phyloP scores from a whole-genome alignment of 1,139 yeast species.

The Scheffersomyces lignicola region DNA sequence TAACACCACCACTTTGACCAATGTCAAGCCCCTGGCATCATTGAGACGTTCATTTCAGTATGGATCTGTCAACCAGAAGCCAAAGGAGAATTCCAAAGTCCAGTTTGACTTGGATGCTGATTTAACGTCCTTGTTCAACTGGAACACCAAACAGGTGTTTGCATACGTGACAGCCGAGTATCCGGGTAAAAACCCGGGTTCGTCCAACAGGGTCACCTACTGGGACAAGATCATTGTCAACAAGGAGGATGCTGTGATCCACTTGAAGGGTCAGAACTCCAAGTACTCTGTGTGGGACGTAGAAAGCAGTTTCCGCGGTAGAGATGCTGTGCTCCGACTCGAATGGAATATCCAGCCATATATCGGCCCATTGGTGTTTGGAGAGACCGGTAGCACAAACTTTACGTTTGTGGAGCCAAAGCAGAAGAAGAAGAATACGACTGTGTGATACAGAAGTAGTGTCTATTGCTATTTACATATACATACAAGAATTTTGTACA shows the following conservation, averaged over 20 bases:
- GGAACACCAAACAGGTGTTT: conserved; percentile 96
- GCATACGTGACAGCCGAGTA: conserved; percentile 89
- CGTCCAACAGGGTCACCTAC: conserved; percentile 70
- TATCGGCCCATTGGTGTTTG: conserved; percentile 77
- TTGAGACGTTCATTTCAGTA: conserved; percentile 67
- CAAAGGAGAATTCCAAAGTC: conserved; percentile 78
- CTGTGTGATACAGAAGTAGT: neutral
- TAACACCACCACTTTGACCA: conserved; percentile 39
- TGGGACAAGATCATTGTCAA: conserved; percentile 83
- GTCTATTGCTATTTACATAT: neutral
- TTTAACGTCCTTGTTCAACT: conserved; percentile 77
- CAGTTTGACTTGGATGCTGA: conserved; percentile 68
- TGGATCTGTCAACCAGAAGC: conserved; percentile 67
- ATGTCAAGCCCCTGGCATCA: conserved; percentile 42
- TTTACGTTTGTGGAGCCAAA: conserved; percentile 30
- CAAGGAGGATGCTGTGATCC: conserved; percentile 58
- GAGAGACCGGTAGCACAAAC: conserved; percentile 44
- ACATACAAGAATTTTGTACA: conserved; percentile 1
- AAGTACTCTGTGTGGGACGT: conserved; percentile 91
- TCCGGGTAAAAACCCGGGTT: conserved; percentile 55
- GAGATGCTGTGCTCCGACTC: conserved; percentile 67
- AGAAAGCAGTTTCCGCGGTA: conserved; percentile 61
- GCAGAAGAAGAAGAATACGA: conserved; percentile 13
- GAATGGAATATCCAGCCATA: conserved; percentile 95
- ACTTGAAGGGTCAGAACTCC: conserved; percentile 55